Conservation (phyloP, 31 red algal species). For the Odonthalia washingtoniensis region DNA sequence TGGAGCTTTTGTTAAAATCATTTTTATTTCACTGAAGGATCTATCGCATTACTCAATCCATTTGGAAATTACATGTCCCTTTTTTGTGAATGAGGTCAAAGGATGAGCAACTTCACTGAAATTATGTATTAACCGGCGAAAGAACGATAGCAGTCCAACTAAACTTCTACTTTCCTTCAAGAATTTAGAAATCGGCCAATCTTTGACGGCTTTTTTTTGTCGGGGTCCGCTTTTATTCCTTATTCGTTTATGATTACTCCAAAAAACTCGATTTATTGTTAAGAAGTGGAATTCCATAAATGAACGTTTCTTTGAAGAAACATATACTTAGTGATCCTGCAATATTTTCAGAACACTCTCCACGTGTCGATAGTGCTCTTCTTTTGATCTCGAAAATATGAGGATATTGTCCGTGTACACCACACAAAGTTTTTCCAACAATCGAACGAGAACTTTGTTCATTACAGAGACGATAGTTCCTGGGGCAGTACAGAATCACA, state of each 20-base stretch:
- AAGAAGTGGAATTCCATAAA: slow-evolving; percentile 7
- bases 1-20: background rate
- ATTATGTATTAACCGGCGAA: slow-evolving; percentile 22
- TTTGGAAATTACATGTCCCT: background rate
- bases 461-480: slow-evolving; percentile 2
- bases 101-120: background rate
- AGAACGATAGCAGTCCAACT: slow-evolving; percentile 29
- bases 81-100: slow-evolving; percentile 31
- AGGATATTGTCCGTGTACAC: slow-evolving; percentile 7
- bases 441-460: background rate
- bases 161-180: slow-evolving; percentile 18
- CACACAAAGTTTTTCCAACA: background rate
- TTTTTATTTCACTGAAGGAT: slow-evolving; percentile 2
- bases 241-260: background rate
- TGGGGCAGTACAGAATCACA: background rate
- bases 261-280: slow-evolving; percentile 8
- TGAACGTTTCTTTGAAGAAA: slow-evolving; percentile 19
- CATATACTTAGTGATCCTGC: background rate
- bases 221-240: background rate
- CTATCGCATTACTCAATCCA: slow-evolving; percentile 2
- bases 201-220: slow-evolving; percentile 10
- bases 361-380: slow-evolving; percentile 11
- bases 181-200: slow-evolving; percentile 12
- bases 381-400: background rate
- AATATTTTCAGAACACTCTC: background rate